Evolutionary conservation across 345 rosid genomes (phyloP), one percentile per base, ranked within the genome.

Genomic region (Draba incana): DNA sequence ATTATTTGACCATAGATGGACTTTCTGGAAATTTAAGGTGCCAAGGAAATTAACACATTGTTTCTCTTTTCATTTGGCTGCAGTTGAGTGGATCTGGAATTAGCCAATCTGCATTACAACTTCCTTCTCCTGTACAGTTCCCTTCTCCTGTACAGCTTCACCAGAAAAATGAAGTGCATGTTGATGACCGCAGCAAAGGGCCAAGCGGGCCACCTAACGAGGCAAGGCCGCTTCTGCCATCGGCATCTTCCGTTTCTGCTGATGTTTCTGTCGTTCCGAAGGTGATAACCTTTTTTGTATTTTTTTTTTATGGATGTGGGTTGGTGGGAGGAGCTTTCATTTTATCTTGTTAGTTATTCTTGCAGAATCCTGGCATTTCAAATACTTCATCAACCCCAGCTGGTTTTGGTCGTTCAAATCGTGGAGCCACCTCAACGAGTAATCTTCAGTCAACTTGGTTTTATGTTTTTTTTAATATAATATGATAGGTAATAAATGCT

Each of bases 361-460:
- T 56, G 45, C 96, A 87, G 83, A 82, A 35, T 75, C 71, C 76
- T 3, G 70, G 65, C 62, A 77, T 82, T 66, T 61, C 82, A 14
- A 58, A 85, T 59, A 44, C 87, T 69, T 68, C 84, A 52, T 76
- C 91, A 50, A 70, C 84, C 62, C 77, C 87, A 23, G 76, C 85
- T 69, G 87, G 91, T 72, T 83, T 86, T 75, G 68, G 66, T 75
- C 96, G 87, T 58, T 80, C 91, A 43, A 24, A 88, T 39, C 84
- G 98, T 43, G 92, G 62, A 52, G 85, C 75, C 71, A 62, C 93
- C 66, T 89, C 98, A 14, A 84, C 97, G 13, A 89, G 99, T 94
- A 89, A 81, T 64, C 57, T 76, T 60, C 63, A 27, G 28, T 66
- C 35, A 5, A 41, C 65, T 68, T 71, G 64, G n/a, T 38, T 28